Percentiles rank a stretch among this genome's conserved stretches.
phyloP scores from a whole-genome alignment of 2,329 filamentous ascomycete species.

The Exserohilum turcica region DNA sequence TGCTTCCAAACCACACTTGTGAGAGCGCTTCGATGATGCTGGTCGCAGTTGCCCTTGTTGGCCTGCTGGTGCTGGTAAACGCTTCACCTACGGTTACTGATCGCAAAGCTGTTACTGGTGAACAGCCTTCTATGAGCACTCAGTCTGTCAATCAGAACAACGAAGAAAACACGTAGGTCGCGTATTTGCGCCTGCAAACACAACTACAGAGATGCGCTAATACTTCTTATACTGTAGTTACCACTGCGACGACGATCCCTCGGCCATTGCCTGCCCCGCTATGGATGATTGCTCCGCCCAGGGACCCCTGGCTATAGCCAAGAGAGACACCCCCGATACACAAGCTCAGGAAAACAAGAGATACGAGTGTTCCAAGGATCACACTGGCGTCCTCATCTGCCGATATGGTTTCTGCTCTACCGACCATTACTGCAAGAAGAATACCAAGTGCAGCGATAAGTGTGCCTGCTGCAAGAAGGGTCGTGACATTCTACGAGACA shows the following conservation, averaged over 20 bases:
- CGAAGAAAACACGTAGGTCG: no score
- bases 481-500: neutral
- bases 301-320: neutral
- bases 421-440: slow-evolving; percentile 16
- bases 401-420: slow-evolving; percentile 19
- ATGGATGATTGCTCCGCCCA: neutral
- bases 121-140: no score
- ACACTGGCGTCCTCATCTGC: slow-evolving; percentile 14
- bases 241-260: neutral
- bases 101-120: neutral
- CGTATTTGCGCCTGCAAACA: no score
- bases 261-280: neutral
- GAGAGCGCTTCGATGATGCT: slow-evolving; percentile 11
- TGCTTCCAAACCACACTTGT: neutral
- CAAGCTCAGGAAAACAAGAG: slow-evolving; percentile 1
- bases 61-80: slow-evolving; percentile 7
- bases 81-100: neutral
- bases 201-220: no score
- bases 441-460: slow-evolving; percentile 11
- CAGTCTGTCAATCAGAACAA: no score
- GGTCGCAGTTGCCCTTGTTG: slow-evolving; percentile 3
- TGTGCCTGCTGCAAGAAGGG: slow-evolving; percentile 19
- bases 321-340: neutral
- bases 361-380: slow-evolving; percentile 11
- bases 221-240: neutral